Evolutionary conservation across 441 rosid genomes (phyloP).

Genomic region (Iberis amara): DNA sequence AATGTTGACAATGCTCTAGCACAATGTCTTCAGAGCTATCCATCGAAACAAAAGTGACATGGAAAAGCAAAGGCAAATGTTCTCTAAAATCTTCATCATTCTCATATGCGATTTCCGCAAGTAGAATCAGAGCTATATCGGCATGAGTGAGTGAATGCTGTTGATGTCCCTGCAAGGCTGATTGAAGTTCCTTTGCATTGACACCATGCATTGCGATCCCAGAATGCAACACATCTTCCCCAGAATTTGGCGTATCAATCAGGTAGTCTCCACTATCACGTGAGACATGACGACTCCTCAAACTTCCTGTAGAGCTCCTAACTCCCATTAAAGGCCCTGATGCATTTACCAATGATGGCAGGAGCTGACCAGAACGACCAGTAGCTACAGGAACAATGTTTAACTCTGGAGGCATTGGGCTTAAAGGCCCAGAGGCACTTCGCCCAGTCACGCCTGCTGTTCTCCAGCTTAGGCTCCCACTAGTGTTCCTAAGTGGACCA

Average conservation of each 20-base stretch:
- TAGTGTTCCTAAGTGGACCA: constrained; percentile 92
- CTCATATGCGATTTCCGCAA: constrained; percentile 97
- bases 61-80: constrained; percentile 94
- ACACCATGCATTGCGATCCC: constrained; percentile 69
- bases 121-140: constrained; percentile 93
- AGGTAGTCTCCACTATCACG: constrained; percentile 97
- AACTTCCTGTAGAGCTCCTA: constrained; percentile 92
- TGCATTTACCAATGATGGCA: constrained; percentile 86
- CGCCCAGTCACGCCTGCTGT: constrained; percentile 88
- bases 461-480: constrained; percentile 97
- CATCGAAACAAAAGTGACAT: constrained; percentile 97
- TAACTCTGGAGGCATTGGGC: constrained; percentile 95
- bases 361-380: constrained; percentile 96
- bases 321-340: constrained; percentile 97
- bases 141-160: constrained; percentile 96
- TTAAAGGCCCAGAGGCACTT: constrained; percentile 92
- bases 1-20: constrained; percentile 97
- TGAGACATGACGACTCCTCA: constrained; percentile 94
- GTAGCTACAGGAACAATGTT: constrained; percentile 79
- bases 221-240: constrained; percentile 84
- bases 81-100: constrained; percentile 99
- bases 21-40: constrained; percentile 99
- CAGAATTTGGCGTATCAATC: constrained; percentile 93
- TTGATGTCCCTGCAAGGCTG: constrained; percentile 98
- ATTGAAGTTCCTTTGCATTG: constrained; percentile 91